Evolutionary conservation across 345 rosid genomes (phyloP).

Genomic region (Populus simonii): DNA sequence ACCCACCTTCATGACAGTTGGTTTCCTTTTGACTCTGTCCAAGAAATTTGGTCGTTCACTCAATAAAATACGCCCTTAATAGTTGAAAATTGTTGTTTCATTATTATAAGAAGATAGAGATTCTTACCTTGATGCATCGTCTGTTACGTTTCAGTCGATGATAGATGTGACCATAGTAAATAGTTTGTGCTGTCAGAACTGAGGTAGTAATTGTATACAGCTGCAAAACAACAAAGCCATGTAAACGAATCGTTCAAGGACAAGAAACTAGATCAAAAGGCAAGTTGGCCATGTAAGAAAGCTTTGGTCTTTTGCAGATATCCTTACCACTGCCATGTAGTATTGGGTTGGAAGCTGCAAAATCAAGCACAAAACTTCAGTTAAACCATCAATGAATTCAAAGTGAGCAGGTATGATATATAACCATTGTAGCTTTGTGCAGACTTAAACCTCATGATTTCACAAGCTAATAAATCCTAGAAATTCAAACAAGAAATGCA

Average conservation of each 20-base stretch:
- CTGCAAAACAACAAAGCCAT: constrained; percentile 34
- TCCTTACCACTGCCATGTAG: constrained; percentile 70
- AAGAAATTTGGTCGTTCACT: not conserved
- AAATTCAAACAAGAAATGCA: not conserved
- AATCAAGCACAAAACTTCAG: constrained; percentile 20
- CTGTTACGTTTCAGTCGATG: constrained; percentile 39
- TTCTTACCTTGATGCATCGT: constrained; percentile 38
- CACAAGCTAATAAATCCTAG: not conserved
- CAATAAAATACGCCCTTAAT: not conserved
- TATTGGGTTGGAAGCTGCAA: constrained; percentile 90
- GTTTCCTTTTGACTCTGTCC: not conserved
- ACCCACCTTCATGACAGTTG: not conserved
- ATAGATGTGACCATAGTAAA: constrained; percentile 66
- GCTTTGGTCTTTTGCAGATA: not conserved
- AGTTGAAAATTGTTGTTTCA: not conserved
- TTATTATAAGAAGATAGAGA: not conserved
- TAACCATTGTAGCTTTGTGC: not conserved
- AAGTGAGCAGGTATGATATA: not conserved
- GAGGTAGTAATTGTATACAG: constrained; percentile 56
- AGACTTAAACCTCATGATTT: not conserved
- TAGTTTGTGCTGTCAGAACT: constrained; percentile 52
- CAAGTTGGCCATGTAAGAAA: not conserved
- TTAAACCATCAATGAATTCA: not conserved
- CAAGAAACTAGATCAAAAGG: not conserved
- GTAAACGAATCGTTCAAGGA: not conserved